Percentiles rank a stretch among this genome's conserved stretches.
Evolutionary conservation across 345 rosid genomes (phyloP).

Genomic region (Aquilaria yunnanensis): DNA sequence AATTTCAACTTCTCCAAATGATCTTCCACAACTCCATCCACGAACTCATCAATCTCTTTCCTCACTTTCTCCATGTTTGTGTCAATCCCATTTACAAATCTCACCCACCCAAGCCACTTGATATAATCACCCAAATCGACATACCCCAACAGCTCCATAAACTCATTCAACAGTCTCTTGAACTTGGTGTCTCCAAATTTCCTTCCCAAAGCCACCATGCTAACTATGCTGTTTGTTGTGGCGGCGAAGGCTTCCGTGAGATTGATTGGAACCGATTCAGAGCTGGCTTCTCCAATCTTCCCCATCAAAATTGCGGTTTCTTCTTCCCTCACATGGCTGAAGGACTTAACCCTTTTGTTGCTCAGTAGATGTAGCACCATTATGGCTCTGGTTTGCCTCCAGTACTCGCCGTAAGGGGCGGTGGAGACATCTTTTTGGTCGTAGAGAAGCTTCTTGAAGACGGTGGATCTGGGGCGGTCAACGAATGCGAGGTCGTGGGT

Average conservation of each 20-base stretch:
- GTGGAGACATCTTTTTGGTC: slow-evolving; percentile 25
- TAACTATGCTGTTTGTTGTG: slow-evolving; percentile 32
- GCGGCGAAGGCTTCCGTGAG: slow-evolving; percentile 24
- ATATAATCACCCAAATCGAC: slow-evolving; percentile 38
- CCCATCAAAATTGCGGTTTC: slow-evolving; percentile 28
- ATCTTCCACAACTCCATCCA: slow-evolving; percentile 18
- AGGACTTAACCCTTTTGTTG: slow-evolving; percentile 40
- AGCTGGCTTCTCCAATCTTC: slow-evolving; percentile 17
- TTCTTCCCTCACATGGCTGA: slow-evolving; percentile 32
- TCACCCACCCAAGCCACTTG: too few species aligned
- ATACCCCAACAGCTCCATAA: slow-evolving; percentile 28
- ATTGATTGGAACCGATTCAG: slow-evolving; percentile 20
- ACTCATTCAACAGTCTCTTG: slow-evolving; percentile 16
- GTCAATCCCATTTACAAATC: slow-evolving; percentile 12
- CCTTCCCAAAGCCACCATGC: slow-evolving; percentile 45
- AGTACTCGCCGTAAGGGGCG: slow-evolving; percentile 61
- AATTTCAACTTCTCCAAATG: too few species aligned
- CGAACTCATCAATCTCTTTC: slow-evolving; percentile 22
- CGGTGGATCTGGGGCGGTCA: slow-evolving; percentile 33
- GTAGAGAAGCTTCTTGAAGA: slow-evolving; percentile 11
- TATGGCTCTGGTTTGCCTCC: slow-evolving; percentile 59
- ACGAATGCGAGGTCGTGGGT: slow-evolving; percentile 47
- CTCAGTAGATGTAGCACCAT: slow-evolving; percentile 42
- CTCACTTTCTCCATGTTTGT: slow-evolving; percentile 17
- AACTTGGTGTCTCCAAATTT: slow-evolving; percentile 34